Evolutionary conservation across 768 basidiomycete species (phyloP), one percentile per base, ranked within the genome.

Genomic region (Rhodosporidiobolus sp.): DNA sequence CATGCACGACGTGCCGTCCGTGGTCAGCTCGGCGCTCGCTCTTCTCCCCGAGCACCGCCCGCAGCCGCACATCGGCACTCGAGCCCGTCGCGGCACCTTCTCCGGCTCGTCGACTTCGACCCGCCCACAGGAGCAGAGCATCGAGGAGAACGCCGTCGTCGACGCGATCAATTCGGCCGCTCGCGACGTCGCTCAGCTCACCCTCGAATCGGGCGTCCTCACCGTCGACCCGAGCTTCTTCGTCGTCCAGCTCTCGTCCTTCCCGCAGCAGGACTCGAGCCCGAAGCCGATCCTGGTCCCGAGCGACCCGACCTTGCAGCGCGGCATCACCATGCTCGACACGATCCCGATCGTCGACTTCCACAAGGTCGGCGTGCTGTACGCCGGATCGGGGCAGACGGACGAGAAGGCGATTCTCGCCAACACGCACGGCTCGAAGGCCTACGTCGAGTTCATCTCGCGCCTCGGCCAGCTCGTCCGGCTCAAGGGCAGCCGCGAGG

Each of bases 331-430:
- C 34, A 85, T 85, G 12, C 85, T 98, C 56, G 93, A 96, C 77
- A 84, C 86, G 54, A 89, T 90, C 53, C 94, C 94, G 0, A 93
- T 98, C 77, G 94, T 99, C 71, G 96, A 99, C 81, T 94, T 91
- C 0, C 92, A 98, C 81, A 95, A 96, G 81, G 89, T 98, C 48
- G 96, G 92, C 7, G 90, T 99, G 67, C 85, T 99, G 83, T 99
- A 98, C 77, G 95, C 94, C 56, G 94, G 90, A 0, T 91, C 92
- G 8, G 92, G 92, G 3, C 96, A 98, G 81, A 88, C 84, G 14
- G 82, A 86, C 49, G 95, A 98, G 80, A 80, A 82, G 26, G 92
- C 95, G 67, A 97, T 98, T 63, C 85, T 99, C 28, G 85, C 85
- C 68, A 99, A 99, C 80, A 86, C 87, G 3, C 89, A 95, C 79